Evolutionary conservation across 495 filamentous ascomycete genomes (phyloP).

Genomic region (Lepraria neglecta): DNA sequence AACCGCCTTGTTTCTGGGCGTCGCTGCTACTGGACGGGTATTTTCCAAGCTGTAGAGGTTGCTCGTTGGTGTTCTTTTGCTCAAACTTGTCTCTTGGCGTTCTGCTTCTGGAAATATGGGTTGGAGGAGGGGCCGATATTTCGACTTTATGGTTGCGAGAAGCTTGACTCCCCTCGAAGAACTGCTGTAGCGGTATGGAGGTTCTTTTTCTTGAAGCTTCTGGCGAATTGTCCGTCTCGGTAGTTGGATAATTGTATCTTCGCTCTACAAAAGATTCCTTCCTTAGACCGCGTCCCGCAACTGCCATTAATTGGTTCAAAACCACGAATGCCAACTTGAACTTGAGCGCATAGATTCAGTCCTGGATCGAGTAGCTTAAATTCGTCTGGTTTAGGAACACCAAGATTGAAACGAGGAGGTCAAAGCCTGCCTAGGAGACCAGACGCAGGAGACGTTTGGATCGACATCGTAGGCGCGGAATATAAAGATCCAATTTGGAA

Average conservation of each 20-base stretch:
- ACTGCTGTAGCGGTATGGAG: background rate
- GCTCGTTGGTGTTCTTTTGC: background rate
- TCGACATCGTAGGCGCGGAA: slow-evolving; percentile 14
- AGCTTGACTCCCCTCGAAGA: background rate
- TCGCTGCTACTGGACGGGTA: background rate
- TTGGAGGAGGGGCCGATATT: background rate
- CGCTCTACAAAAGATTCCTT: slow-evolving; percentile 6
- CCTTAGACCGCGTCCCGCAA: background rate
- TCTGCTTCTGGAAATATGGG: background rate
- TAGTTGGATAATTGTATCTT: background rate
- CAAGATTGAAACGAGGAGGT: slow-evolving; percentile 39
- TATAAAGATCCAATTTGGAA: slow-evolving; percentile 30
- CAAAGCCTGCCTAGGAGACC: slow-evolving; percentile 31
- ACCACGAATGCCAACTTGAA: slow-evolving; percentile 50
- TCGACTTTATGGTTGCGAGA: background rate
- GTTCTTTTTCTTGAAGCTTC: background rate
- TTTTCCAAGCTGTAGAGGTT: background rate
- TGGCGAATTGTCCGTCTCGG: background rate
- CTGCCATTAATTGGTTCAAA: slow-evolving; percentile 38
- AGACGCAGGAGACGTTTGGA: slow-evolving; percentile 13
- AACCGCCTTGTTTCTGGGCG: background rate
- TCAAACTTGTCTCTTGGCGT: background rate
- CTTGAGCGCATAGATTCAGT: slow-evolving; percentile 47
- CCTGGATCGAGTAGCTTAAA: slow-evolving; percentile 44
- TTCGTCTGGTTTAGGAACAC: slow-evolving; percentile 43